These are phyloP conservation scores for Calonectria honghensis DNA, from an alignment of 2,329 filamentous ascomycete genomes.

Conservation along the genomic window DNA sequence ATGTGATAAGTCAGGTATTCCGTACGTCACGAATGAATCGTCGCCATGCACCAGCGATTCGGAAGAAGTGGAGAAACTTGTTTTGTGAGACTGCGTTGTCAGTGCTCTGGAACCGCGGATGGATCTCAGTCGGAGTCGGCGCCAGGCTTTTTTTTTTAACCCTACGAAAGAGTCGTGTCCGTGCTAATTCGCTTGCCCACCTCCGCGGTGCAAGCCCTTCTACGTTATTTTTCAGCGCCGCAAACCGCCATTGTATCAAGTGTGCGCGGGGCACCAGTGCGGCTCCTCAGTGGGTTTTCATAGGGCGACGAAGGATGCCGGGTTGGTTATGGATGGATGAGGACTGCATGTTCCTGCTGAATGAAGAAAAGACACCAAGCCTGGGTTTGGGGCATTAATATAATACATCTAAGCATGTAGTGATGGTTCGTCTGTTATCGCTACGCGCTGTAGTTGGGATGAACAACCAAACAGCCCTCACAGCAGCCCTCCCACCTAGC, in stretches of 20 bases:
- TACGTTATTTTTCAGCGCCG: constrained; percentile 14
- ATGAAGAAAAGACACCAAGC: neutral
- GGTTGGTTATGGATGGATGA: constrained; percentile 1
- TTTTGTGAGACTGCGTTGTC: constrained; percentile 24
- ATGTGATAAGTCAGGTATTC: constrained; percentile 27
- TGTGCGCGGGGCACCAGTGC: constrained; percentile 25
- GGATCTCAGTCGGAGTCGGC: constrained; percentile 11
- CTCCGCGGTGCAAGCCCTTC: constrained; percentile 7
- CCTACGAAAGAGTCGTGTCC: constrained; percentile 11
- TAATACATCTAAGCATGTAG: neutral
- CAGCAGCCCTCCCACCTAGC: neutral
- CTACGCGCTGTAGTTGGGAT: constrained; percentile 10
- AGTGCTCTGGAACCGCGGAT: constrained; percentile 22
- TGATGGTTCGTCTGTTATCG: constrained; percentile 1
- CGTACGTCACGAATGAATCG: constrained; percentile 23
- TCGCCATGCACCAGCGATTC: constrained; percentile 19
- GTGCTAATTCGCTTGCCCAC: constrained; percentile 21
- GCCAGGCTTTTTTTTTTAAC: constrained; percentile 24
- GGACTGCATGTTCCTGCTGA: neutral
- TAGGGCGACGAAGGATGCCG: neutral
- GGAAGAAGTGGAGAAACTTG: constrained; percentile 15
- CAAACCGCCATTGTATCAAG: constrained; percentile 25
- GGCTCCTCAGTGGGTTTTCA: neutral
- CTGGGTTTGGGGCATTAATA: neutral
- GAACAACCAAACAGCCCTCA: constrained; percentile 23